phyloP scores from a whole-genome alignment of 352 stramenopile genomes.

The Albugo candida region DNA sequence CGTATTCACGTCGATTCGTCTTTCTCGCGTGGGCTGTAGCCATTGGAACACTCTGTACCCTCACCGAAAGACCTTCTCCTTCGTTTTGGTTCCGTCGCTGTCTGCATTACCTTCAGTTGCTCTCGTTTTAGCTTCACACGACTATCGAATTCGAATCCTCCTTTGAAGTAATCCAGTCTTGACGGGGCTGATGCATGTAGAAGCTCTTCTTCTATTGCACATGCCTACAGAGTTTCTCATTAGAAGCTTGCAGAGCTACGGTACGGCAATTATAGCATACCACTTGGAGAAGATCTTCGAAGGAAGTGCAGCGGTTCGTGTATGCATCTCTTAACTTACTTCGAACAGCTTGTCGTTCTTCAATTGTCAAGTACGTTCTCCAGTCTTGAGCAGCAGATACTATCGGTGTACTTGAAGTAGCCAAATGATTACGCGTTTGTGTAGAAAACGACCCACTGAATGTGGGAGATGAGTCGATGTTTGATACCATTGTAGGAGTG shows the following conservation, averaged over 20 bases:
- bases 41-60: no score
- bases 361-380: conserved; percentile 78
- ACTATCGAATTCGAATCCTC: conserved; percentile 81
- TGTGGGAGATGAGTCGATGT: neutral
- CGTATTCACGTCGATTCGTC: no score
- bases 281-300: conserved; percentile 79
- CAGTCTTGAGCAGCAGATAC: conserved; percentile 29
- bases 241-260: neutral
- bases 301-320: conserved; percentile 61
- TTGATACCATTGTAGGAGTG: no score
- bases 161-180: conserved; percentile 81
- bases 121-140: conserved; percentile 81
- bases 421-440: neutral
- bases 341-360: conserved; percentile 72
- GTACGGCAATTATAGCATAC: conserved; percentile 12
- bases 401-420: neutral
- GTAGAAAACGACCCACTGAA: neutral
- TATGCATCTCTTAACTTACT: conserved; percentile 77
- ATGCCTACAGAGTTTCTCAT: conserved; percentile 20
- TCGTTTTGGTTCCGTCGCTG: conserved; percentile 58
- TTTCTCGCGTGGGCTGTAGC: no score
- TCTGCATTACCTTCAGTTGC: conserved; percentile 32
- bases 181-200: conserved; percentile 76
- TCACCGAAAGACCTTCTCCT: conserved; percentile 4
- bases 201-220: conserved; percentile 76